Evolutionary conservation across 2,329 filamentous ascomycete genomes (phyloP).

Genomic region (Tricladium varicosporioides): DNA sequence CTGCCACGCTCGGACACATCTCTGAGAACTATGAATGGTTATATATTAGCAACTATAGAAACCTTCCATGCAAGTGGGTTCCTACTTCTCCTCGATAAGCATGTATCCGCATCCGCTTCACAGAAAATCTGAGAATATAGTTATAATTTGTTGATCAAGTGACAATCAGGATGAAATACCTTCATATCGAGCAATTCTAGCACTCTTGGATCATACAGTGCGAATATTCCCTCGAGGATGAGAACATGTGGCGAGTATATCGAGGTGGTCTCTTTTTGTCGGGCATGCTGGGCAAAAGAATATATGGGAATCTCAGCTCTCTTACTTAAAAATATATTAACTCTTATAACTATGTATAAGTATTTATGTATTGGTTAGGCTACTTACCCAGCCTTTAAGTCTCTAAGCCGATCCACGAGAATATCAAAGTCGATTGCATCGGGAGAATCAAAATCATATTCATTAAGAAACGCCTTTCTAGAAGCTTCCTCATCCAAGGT

Average conservation of each 20-base stretch:
- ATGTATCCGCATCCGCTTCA: slow-evolving; percentile 93
- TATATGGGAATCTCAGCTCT: slow-evolving; percentile 91
- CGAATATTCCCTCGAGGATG: slow-evolving; percentile 94
- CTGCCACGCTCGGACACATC: slow-evolving; percentile 87
- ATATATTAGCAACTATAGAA: not conserved
- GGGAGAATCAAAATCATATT: slow-evolving; percentile 95
- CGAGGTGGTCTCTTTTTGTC: slow-evolving; percentile 74
- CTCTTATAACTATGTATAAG: not conserved
- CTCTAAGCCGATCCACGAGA: slow-evolving; percentile 72
- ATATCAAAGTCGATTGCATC: slow-evolving; percentile 93
- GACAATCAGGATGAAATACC: slow-evolving; percentile 42
- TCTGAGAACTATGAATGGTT: slow-evolving; percentile 54
- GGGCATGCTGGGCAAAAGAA: slow-evolving; percentile 88
- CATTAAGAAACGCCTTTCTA: slow-evolving; percentile 77
- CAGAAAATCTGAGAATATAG: slow-evolving; percentile 70
- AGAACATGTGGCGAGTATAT: slow-evolving; percentile 97
- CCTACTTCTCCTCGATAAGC: slow-evolving; percentile 82
- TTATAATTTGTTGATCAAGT: slow-evolving; percentile 5
- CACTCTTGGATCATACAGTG: slow-evolving; percentile 83
- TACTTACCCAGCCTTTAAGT: slow-evolving; percentile 84
- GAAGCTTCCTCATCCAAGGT: slow-evolving; percentile 77
- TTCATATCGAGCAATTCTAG: slow-evolving; percentile 88
- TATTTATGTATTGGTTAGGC: not conserved
- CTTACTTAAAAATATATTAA: slow-evolving; percentile 52
- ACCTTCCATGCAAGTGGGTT: not conserved